Percentiles rank a stretch among this genome's conserved stretches.
Evolutionary conservation across 2,329 filamentous ascomycete genomes (phyloP).

Genomic region (Ascochyta clinopodiicola): DNA sequence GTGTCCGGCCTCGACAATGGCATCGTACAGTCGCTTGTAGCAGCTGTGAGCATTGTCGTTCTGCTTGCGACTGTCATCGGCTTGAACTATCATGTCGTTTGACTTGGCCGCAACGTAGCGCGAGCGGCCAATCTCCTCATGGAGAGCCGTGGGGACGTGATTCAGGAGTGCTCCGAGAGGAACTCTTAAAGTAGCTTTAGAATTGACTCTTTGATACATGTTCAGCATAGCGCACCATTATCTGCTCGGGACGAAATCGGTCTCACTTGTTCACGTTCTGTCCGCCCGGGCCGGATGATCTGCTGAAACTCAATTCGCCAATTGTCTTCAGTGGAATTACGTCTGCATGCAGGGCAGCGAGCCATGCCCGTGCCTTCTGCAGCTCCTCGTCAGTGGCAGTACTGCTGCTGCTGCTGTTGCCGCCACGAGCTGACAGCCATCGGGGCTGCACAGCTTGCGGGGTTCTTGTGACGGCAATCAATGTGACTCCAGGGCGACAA

Average conservation of each 20-base stretch:
- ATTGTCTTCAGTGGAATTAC: slow-evolving; percentile 62
- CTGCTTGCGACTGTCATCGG: slow-evolving; percentile 68
- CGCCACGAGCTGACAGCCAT: slow-evolving; percentile 10
- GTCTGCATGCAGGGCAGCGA: slow-evolving; percentile 59
- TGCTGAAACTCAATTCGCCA: slow-evolving; percentile 66
- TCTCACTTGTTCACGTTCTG: slow-evolving; percentile 73
- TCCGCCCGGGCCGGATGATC: slow-evolving; percentile 69
- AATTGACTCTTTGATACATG: slow-evolving; percentile 64
- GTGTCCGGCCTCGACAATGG: slow-evolving; percentile 60
- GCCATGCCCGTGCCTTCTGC: slow-evolving; percentile 62
- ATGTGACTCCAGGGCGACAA: slow-evolving; percentile 12
- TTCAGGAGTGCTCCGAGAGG: slow-evolving; percentile 60
- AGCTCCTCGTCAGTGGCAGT: slow-evolving; percentile 38
- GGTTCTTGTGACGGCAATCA: slow-evolving; percentile 13
- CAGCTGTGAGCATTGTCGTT: slow-evolving; percentile 65
- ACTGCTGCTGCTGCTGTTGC: slow-evolving; percentile 6
- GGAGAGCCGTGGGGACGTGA: slow-evolving; percentile 61
- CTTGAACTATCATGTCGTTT: slow-evolving; percentile 65
- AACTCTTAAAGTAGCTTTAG: slow-evolving; percentile 69
- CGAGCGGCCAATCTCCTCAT: slow-evolving; percentile 58
- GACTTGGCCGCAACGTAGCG: slow-evolving; percentile 63
- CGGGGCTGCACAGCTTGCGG: slow-evolving; percentile 14
- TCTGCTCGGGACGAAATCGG: slow-evolving; percentile 21
- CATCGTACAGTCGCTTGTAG: slow-evolving; percentile 62
- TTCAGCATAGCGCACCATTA: slow-evolving; percentile 39